Percentiles rank a stretch among this genome's conserved stretches.
Evolutionary conservation across 768 basidiomycete genomes (phyloP).

Genomic region (Hirschioporus abietinus): DNA sequence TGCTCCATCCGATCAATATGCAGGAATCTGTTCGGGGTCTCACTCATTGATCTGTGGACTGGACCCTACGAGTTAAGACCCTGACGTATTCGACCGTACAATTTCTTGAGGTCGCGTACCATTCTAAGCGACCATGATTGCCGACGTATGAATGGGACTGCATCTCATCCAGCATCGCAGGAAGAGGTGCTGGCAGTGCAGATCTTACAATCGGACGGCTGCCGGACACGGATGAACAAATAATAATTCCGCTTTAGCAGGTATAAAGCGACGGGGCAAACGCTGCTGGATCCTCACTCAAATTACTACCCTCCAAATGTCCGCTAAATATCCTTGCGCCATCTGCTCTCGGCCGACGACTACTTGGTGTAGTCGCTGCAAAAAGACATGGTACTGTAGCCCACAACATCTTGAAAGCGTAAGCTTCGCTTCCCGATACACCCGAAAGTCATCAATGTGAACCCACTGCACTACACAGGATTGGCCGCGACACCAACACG

Average conservation of each 20-base stretch:
- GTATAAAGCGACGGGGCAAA: not conserved
- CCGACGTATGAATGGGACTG: not conserved
- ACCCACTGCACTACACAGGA: slow-evolving; percentile 40
- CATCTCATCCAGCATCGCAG: not conserved
- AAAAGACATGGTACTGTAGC: slow-evolving; percentile 75
- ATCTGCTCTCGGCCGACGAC: slow-evolving; percentile 69
- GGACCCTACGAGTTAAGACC: not conserved
- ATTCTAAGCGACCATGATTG: not conserved
- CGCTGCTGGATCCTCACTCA: not conserved
- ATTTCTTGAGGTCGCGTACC: not conserved
- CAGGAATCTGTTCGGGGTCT: too few relatives aligned
- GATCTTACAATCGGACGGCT: not conserved
- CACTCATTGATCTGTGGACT: too few relatives aligned
- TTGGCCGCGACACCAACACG: slow-evolving; percentile 70
- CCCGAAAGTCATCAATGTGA: not conserved
- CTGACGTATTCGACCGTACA: not conserved
- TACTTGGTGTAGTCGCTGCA: slow-evolving; percentile 87
- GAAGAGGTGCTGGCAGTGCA: not conserved
- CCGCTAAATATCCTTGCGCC: slow-evolving; percentile 63
- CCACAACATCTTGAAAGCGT: slow-evolving; percentile 71
- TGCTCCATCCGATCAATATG: too few relatives aligned
- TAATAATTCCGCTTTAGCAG: not conserved
- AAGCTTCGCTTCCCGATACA: slow-evolving; percentile 22
- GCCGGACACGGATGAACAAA: not conserved
- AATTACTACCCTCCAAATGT: not conserved